Conservation (phyloP, 2,329 filamentous ascomycete species). For the Didymella segeticola region DNA sequence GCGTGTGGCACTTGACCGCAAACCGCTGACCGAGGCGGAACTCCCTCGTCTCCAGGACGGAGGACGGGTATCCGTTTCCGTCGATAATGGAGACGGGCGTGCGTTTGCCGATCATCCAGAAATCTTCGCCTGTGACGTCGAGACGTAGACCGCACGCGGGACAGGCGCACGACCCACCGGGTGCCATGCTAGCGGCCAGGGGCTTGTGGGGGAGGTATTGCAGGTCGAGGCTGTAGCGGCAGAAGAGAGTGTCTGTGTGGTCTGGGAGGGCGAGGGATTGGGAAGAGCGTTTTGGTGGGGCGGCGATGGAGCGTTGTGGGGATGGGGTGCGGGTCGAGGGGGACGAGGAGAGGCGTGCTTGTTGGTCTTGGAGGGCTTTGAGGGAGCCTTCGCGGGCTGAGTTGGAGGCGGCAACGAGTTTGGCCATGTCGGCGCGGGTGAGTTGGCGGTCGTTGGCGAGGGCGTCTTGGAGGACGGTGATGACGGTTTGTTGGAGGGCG, state of each 20-base stretch:
- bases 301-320: conserved; percentile 28
- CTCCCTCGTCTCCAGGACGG: conserved; percentile 45
- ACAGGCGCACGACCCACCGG: conserved; percentile 40
- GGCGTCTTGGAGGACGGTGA: conserved; percentile 53
- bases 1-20: conserved; percentile 48
- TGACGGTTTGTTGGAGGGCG: conserved; percentile 53
- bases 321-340: conserved; percentile 23
- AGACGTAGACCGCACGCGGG: conserved; percentile 38
- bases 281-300: conserved; percentile 35
- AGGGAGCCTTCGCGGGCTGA: conserved; percentile 51
- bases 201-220: conserved; percentile 40
- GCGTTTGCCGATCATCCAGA: conserved; percentile 49
- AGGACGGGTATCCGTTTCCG: conserved; percentile 38
- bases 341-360: conserved; percentile 37
- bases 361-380: conserved; percentile 46
- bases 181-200: conserved; percentile 40
- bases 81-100: conserved; percentile 35
- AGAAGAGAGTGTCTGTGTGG: conserved; percentile 40
- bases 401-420: conserved; percentile 51
- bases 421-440: conserved; percentile 48
- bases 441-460: conserved; percentile 50
- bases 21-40: conserved; percentile 48
- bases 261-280: conserved; percentile 17
- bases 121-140: conserved; percentile 42
- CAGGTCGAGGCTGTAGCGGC: conserved; percentile 45